Conservation (phyloP, 768 basidiomycete species). For the Lyophyllum semitale region DNA sequence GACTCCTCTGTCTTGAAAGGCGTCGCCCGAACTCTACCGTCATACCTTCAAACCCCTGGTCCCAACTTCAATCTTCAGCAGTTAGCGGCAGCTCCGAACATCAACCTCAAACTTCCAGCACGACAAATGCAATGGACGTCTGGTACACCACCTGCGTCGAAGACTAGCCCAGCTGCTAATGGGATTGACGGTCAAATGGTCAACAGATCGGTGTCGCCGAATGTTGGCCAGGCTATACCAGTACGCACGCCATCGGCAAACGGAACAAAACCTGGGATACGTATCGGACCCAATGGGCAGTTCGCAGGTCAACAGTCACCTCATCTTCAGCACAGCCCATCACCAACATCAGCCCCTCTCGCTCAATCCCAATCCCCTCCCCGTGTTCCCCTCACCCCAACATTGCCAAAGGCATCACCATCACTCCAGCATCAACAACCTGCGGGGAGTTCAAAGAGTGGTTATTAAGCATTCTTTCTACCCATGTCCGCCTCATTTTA, state of each 20-base stretch:
- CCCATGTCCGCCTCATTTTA: not conserved
- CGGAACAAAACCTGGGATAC: slow-evolving; percentile 46
- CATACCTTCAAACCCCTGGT: not conserved
- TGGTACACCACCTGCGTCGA: slow-evolving; percentile 31
- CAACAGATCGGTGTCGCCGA: slow-evolving; percentile 35
- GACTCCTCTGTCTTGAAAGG: slow-evolving; percentile 23
- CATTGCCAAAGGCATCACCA: slow-evolving; percentile 55
- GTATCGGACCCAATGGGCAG: slow-evolving; percentile 37
- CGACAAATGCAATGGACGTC: slow-evolving; percentile 42
- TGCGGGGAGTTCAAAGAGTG: slow-evolving; percentile 52
- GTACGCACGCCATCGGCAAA: slow-evolving; percentile 58
- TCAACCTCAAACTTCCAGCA: slow-evolving; percentile 44
- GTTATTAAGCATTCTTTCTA: slow-evolving; percentile 39
- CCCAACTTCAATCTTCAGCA: slow-evolving; percentile 40
- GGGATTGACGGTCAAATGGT: slow-evolving; percentile 29
- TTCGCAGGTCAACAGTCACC: slow-evolving; percentile 50
- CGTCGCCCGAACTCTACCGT: not conserved
- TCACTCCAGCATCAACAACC: slow-evolving; percentile 56
- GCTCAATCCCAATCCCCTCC: slow-evolving; percentile 45
- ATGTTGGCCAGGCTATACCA: slow-evolving; percentile 34
- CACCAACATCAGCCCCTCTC: slow-evolving; percentile 43
- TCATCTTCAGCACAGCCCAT: slow-evolving; percentile 48
- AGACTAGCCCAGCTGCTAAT: slow-evolving; percentile 33
- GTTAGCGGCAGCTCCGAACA: slow-evolving; percentile 29
- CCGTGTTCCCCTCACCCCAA: slow-evolving; percentile 50